Conservation (phyloP, 1,284 basidiomycete genomes). For the Coniferiporia sulphurascens region DNA sequence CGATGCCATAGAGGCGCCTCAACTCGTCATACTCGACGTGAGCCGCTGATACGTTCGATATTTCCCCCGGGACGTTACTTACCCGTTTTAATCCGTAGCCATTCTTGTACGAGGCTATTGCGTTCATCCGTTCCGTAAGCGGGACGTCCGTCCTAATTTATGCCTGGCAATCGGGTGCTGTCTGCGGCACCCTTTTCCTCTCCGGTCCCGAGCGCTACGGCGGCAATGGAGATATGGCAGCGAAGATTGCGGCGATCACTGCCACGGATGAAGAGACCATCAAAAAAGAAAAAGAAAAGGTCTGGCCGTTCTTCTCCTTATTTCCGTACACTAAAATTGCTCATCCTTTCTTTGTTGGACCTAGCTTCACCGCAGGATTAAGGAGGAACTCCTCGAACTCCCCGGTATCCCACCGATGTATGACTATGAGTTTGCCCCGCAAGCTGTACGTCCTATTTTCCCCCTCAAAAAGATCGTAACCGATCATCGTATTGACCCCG, state of each 20-base stretch:
- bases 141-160: constrained; percentile 10
- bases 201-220: constrained; percentile 9
- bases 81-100: neutral
- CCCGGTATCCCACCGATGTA: constrained; percentile 14
- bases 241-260: constrained; percentile 4
- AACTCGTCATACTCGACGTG: constrained; percentile 12
- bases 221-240: constrained; percentile 11
- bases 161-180: constrained; percentile 10
- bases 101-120: constrained; percentile 3
- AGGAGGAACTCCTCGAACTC: constrained; percentile 1
- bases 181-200: neutral
- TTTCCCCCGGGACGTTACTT: neutral
- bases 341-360: neutral
- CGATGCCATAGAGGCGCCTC: neutral
- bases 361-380: neutral
- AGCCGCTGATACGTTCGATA: neutral
- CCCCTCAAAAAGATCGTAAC: neutral
- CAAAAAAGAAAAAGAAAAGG: constrained; percentile 1
- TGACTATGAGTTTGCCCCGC: constrained; percentile 11
- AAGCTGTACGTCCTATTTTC: constrained; percentile 1
- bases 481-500: too few relatives aligned
- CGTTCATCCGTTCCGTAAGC: constrained; percentile 3
- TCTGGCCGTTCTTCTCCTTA: neutral
- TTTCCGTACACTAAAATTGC: too few relatives aligned
- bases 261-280: neutral